Evolutionary conservation across 164 flowering plant genomes (phyloP), one percentile per base, ranked within the genome.

Genomic region (Magnolia kwangsiensis): DNA sequence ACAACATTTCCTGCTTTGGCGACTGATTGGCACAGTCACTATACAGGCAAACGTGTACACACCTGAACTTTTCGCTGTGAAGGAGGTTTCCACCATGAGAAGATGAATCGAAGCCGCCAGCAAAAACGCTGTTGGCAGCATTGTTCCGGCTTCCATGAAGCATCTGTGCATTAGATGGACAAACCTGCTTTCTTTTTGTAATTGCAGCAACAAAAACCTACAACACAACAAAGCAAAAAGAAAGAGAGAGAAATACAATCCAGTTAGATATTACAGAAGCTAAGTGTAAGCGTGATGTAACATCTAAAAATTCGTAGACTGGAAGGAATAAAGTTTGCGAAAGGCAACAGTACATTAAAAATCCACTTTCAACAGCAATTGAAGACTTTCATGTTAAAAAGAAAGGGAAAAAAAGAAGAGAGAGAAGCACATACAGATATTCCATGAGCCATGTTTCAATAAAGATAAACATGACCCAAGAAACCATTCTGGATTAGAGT

Each of bases 131-230:
- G 55, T n/a, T 69, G 14, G 55, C 58, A 2, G 8, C 8, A 51
- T 72, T 75, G 71, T 68, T 76, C 63, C 75, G 87, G 83, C 63
- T 79, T 77, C 88, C 89, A 78, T 87, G 86, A 68, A 88, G 89
- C 87, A 86, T 84, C 58, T 82, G 68, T 69, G 88, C 55, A 75
- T 87, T 80, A 21, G 91, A 83, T 58, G 96, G 91, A 76, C 79
- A 80, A 4, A 78, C 76, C 75, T 83, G 86, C 77, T 92, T 90
- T 81, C 97, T 87, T 77, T 95, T 95, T 29, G 74, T 8, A 75
- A 85, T 76, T 82, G 98, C 97, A 79, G 97, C 98, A 76, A 92
- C 97, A 75, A 92, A 78, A 50, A 95, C 98, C 97, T 95, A 83
- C 78, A 50, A 3, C 5, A 45, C 19, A 61, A 24, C 16, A 65